Evolutionary conservation across 768 basidiomycete genomes (phyloP).

Genomic region (Astraeus odoratus): DNA sequence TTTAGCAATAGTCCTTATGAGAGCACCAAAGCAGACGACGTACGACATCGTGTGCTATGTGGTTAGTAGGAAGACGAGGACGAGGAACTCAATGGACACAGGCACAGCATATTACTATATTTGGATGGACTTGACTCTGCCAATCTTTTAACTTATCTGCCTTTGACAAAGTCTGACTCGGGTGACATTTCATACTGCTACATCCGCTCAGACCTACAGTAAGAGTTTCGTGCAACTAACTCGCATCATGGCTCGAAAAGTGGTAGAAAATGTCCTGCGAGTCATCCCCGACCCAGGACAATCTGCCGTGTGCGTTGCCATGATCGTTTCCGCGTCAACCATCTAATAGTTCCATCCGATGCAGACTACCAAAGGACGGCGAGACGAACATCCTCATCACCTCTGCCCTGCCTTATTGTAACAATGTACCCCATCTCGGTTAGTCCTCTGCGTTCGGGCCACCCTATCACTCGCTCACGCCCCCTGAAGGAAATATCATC

Average conservation of each 20-base stretch:
- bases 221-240: too few relatives aligned
- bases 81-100: too few relatives aligned
- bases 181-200: too few relatives aligned
- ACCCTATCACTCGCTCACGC: slow-evolving; percentile 7
- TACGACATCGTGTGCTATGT: neutral
- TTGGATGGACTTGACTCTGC: too few relatives aligned
- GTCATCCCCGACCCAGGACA: slow-evolving; percentile 47
- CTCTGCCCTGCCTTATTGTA: slow-evolving; percentile 93
- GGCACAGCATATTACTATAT: too few relatives aligned
- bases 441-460: slow-evolving; percentile 19
- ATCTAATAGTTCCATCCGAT: neutral
- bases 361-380: slow-evolving; percentile 73
- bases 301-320: slow-evolving; percentile 38
- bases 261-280: slow-evolving; percentile 48
- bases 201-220: too few relatives aligned
- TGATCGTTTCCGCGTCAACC: neutral
- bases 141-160: too few relatives aligned
- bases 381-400: slow-evolving; percentile 88
- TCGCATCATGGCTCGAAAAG: slow-evolving; percentile 42
- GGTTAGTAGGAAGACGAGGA: too few relatives aligned
- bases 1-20: neutral
- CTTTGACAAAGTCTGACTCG: too few relatives aligned
- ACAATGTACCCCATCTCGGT: slow-evolving; percentile 96
- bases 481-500: slow-evolving; percentile 68
- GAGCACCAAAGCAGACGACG: neutral